Evolutionary conservation across 2,329 filamentous ascomycete genomes (phyloP).

Genomic region (Fonsecaea multimorphosa): DNA sequence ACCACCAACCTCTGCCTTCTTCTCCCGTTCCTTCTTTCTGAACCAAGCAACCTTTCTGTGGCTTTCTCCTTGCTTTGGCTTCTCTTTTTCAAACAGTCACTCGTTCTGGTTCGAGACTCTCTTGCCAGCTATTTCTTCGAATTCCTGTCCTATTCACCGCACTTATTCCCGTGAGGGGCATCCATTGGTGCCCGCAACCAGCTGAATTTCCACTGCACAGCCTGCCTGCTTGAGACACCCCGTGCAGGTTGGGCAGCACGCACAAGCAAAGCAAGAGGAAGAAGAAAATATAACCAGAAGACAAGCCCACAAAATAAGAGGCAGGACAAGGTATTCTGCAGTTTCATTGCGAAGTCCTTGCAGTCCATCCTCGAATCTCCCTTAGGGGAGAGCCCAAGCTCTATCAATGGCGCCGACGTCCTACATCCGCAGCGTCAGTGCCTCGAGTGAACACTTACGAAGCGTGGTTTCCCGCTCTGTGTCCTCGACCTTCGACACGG

Average conservation of each 20-base stretch:
- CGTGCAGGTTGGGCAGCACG: constrained; percentile 21
- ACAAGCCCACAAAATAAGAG: background rate
- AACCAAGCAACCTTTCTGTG: background rate
- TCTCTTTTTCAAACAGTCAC: constrained; percentile 5
- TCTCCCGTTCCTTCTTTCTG: constrained; percentile 6
- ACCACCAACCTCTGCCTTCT: constrained; percentile 10
- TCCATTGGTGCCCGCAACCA: constrained; percentile 23
- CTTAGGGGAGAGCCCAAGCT: background rate
- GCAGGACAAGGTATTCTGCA: background rate
- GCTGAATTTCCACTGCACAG: constrained; percentile 11
- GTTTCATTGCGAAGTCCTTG: background rate
- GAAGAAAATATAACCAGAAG: background rate
- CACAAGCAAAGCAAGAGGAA: constrained; percentile 11
- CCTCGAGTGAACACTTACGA: constrained; percentile 21
- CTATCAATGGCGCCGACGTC: constrained; percentile 32
- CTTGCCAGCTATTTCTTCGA: background rate
- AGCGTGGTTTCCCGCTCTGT: constrained; percentile 25
- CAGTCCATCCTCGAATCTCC: background rate
- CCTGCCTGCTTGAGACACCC: background rate
- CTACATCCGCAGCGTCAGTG: constrained; percentile 16
- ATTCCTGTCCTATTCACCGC: background rate
- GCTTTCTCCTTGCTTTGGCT: constrained; percentile 3
- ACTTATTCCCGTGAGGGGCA: background rate
- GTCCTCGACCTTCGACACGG: constrained; percentile 20
- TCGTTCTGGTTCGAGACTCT: constrained; percentile 18